A percentile compares a stretch with the other conserved stretches of the same genome.
These are phyloP conservation scores for Citrus hindsii DNA, from an alignment of 345 rosid species.

Conservation along the genomic window DNA sequence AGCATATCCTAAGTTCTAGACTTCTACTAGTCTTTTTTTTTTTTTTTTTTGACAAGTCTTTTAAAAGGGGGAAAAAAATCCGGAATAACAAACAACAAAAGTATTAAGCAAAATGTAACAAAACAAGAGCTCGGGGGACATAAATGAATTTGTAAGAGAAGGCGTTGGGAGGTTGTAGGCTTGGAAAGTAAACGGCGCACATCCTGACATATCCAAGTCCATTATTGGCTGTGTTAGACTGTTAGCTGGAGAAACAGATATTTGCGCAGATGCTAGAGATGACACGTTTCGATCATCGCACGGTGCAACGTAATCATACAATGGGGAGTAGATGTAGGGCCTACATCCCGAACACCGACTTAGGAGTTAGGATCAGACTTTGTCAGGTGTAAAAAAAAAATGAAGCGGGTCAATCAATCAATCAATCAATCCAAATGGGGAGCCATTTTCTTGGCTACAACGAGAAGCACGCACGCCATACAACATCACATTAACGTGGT, in stretches of 20 bases:
- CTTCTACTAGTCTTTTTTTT: too few relatives aligned
- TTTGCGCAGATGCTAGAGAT: not conserved
- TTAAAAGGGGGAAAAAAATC: not conserved
- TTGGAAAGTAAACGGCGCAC: not conserved
- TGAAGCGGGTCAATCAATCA: not conserved
- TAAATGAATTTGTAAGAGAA: not conserved
- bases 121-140: not conserved
- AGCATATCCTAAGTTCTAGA: too few relatives aligned
- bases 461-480: too few relatives aligned
- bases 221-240: not conserved
- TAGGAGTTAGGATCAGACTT: rapidly evolving
- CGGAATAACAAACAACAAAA: too few relatives aligned
- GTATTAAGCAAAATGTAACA: not conserved
- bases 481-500: too few relatives aligned
- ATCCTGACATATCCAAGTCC: not conserved
- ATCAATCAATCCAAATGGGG: not conserved
- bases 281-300: not conserved
- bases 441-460: not conserved
- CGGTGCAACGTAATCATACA: not conserved
- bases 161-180: not conserved
- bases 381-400: too few relatives aligned
- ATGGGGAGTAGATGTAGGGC: not conserved
- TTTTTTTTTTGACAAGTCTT: too few relatives aligned
- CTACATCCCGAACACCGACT: too few relatives aligned
- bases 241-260: not conserved